Percentiles rank a stretch among this genome's conserved stretches.
These are phyloP conservation scores for Gnaphalium uliginosum DNA, from an alignment of 129 eudicot species.

Conservation along the genomic window DNA sequence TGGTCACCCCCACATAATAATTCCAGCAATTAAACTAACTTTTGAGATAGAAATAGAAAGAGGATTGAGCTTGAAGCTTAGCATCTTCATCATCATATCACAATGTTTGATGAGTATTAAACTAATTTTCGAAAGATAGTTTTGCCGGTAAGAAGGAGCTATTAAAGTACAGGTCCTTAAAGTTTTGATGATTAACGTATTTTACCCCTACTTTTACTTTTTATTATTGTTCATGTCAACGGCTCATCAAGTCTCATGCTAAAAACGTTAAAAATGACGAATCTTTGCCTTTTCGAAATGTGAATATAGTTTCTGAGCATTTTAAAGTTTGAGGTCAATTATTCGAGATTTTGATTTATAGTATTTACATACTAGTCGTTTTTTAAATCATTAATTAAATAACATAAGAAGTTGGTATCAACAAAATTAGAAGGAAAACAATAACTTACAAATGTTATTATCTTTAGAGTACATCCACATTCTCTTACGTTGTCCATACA, in stretches of 20 bases:
- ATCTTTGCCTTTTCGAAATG: constrained; percentile 21
- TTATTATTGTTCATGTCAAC: constrained; percentile 32
- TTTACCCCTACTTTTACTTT: constrained; percentile 21
- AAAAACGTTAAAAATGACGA: constrained; percentile 25
- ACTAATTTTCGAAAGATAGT: constrained; percentile 28
- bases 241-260: constrained; percentile 36
- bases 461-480: too few species aligned
- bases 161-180: constrained; percentile 22
- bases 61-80: constrained; percentile 31
- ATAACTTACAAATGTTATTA: too few species aligned
- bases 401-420: too few species aligned
- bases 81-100: constrained; percentile 35
- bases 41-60: constrained; percentile 17
- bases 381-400: neutral
- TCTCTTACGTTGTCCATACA: too few species aligned
- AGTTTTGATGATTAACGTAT: constrained; percentile 9
- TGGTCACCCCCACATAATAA: constrained; percentile 46
- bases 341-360: constrained; percentile 1
- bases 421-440: too few species aligned
- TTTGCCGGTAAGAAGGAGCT: constrained; percentile 53
- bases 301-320: constrained; percentile 21
- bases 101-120: constrained; percentile 19
- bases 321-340: constrained; percentile 16
- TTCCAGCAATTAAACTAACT: constrained; percentile 15
- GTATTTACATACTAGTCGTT: neutral